These are phyloP conservation scores for Colletotrichum gigasporum DNA, from an alignment of 2,329 filamentous ascomycete genomes.

Conservation along the genomic window DNA sequence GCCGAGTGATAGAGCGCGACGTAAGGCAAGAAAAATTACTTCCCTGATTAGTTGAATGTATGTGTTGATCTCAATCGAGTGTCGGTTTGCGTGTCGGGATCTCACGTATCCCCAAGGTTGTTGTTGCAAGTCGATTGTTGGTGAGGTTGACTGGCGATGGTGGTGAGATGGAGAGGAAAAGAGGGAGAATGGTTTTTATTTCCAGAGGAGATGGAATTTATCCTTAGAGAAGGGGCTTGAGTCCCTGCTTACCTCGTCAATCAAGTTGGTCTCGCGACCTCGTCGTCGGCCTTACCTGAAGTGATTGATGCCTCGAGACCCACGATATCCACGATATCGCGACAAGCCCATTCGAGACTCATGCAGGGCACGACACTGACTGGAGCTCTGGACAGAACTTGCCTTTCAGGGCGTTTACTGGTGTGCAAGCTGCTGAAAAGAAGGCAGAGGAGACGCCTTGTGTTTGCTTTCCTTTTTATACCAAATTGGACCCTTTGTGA, in stretches of 20 bases:
- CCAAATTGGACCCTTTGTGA: neutral
- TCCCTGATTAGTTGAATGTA: neutral
- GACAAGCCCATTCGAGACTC: neutral
- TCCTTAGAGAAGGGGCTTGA: neutral
- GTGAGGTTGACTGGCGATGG: neutral
- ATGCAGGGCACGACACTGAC: slow-evolving; percentile 5
- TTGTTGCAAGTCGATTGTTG: neutral
- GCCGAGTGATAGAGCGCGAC: too few species aligned
- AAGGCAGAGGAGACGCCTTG: too few species aligned
- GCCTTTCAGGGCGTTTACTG: neutral
- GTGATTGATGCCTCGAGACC: neutral
- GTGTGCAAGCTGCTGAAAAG: neutral
- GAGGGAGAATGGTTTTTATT: neutral
- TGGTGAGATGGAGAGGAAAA: neutral
- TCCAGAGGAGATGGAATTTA: neutral
- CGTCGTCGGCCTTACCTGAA: neutral
- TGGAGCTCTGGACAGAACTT: neutral
- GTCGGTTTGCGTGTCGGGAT: neutral
- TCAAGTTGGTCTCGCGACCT: neutral
- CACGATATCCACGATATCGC: neutral
- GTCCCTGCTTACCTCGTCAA: neutral
- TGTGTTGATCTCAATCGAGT: neutral
- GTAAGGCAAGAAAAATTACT: neutral
- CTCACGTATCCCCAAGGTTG: neutral
- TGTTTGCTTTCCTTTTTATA: neutral